Conservation (phyloP, 805 yeast genomes). For the Priceomyces haplophilus region DNA sequence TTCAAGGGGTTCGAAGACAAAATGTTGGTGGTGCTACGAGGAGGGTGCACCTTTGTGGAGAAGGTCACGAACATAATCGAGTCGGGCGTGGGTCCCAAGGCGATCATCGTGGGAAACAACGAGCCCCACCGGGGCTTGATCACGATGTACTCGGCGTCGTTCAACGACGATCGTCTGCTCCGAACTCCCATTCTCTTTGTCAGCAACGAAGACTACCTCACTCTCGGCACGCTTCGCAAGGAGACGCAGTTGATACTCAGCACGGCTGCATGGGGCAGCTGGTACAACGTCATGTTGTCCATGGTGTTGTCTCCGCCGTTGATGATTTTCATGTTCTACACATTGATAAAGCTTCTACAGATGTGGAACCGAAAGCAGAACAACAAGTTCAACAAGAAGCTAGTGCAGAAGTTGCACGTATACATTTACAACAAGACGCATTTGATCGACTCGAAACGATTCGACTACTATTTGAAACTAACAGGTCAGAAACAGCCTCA, state of each 20-base stretch:
- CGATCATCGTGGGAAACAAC: slow-evolving; percentile 57
- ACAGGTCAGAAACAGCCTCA: slow-evolving; percentile 26
- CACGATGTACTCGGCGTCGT: slow-evolving; percentile 52
- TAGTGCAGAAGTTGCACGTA: slow-evolving; percentile 37
- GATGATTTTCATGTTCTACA: slow-evolving; percentile 33
- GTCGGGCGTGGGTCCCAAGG: slow-evolving; percentile 37
- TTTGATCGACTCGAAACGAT: slow-evolving; percentile 24
- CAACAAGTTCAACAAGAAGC: slow-evolving; percentile 25
- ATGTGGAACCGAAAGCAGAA: slow-evolving; percentile 23
- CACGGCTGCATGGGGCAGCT: slow-evolving; percentile 37
- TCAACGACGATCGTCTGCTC: slow-evolving; percentile 37
- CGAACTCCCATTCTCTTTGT: slow-evolving; percentile 53
- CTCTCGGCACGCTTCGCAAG: no score
- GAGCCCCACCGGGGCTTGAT: slow-evolving; percentile 44
- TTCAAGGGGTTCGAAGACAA: slow-evolving; percentile 18
- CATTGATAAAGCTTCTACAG: slow-evolving; percentile 28
- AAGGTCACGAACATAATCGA: slow-evolving; percentile 47
- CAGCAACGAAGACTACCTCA: slow-evolving; percentile 40
- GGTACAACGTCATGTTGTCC: slow-evolving; percentile 38
- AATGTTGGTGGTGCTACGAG: slow-evolving; percentile 37
- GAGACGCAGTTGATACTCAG: slow-evolving; percentile 17
- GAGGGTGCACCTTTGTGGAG: slow-evolving; percentile 53
- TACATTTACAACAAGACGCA: slow-evolving; percentile 36
- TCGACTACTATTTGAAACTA: slow-evolving; percentile 27
- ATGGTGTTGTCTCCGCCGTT: slow-evolving; percentile 43